phyloP scores from a whole-genome alignment of 495 filamentous ascomycete genomes.

The Chaetomium tenue region DNA sequence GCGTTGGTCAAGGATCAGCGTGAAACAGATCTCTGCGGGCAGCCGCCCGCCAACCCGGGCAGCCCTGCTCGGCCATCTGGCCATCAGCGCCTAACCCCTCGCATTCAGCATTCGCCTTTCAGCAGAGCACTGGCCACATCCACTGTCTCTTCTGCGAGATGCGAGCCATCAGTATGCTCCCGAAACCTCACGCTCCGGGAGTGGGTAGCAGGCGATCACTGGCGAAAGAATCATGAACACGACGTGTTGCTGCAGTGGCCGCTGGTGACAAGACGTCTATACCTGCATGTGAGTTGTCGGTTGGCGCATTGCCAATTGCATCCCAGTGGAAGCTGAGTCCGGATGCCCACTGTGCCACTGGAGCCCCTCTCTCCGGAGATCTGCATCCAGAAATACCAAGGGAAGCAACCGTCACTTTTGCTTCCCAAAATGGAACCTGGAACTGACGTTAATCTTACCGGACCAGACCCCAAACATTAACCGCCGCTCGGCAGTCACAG shows the following conservation, averaged over 20 bases:
- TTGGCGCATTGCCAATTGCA: not conserved
- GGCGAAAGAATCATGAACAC: not conserved
- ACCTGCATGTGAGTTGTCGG: not conserved
- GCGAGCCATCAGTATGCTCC: not conserved
- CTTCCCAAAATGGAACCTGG: not conserved
- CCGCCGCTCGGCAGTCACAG: not conserved
- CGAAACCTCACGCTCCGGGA: not conserved
- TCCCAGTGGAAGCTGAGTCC: not conserved
- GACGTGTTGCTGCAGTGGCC: not conserved
- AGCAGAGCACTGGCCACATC: not conserved
- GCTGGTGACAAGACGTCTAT: not conserved
- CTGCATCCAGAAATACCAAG: not conserved
- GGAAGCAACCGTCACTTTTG: not conserved
- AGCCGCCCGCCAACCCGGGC: not conserved
- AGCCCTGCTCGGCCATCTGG: not conserved
- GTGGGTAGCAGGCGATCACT: no score
- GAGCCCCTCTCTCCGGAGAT: not conserved
- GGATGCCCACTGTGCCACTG: not conserved
- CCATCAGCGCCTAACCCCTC: not conserved
- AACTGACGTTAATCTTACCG: not conserved
- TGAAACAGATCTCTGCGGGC: constrained; percentile 15
- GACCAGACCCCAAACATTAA: not conserved
- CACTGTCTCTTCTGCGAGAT: not conserved
- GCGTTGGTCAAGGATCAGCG: not conserved
- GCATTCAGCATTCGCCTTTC: no score